Evolutionary conservation across 306 rosid genomes (phyloP).

Genomic region (Acacia melanoxylon): DNA sequence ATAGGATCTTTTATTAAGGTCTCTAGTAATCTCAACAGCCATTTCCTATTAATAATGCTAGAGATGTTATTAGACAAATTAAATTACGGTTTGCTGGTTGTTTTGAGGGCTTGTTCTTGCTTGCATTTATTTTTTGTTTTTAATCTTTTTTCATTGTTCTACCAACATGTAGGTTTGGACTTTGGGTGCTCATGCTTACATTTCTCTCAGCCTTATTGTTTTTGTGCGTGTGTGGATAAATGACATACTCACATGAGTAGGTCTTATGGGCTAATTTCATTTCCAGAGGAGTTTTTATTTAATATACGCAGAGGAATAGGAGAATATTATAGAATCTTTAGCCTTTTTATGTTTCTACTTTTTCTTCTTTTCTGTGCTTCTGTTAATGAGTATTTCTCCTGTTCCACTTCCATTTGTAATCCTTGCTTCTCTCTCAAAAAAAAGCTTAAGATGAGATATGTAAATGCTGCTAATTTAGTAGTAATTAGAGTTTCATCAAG

Average conservation of each 20-base stretch:
- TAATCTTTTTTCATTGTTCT: not conserved
- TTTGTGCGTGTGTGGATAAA: not conserved
- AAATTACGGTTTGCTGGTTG: not conserved
- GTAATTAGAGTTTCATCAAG: constrained; percentile 9
- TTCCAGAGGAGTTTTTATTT: not conserved
- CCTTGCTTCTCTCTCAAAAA: not conserved
- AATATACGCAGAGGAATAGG: not conserved
- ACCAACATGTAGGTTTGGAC: not conserved
- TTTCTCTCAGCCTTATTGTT: not conserved
- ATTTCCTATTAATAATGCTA: constrained; percentile 8
- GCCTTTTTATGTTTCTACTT: not conserved
- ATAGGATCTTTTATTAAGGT: not conserved
- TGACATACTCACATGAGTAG: constrained; percentile 15
- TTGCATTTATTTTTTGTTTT: not conserved
- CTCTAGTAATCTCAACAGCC: not conserved
- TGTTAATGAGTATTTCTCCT: not conserved
- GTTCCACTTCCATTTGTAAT: not conserved
- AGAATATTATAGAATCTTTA: not conserved
- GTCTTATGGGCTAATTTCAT: constrained; percentile 6
- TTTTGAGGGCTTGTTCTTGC: constrained; percentile 11
- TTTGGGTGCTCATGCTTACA: constrained; percentile 13
- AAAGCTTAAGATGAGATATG: constrained; percentile 5
- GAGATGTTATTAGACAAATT: constrained; percentile 1
- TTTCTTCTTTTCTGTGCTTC: not conserved
- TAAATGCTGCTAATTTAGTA: not conserved